Conservation (phyloP, 805 yeast genomes). For the Kazachstania africana region DNA sequence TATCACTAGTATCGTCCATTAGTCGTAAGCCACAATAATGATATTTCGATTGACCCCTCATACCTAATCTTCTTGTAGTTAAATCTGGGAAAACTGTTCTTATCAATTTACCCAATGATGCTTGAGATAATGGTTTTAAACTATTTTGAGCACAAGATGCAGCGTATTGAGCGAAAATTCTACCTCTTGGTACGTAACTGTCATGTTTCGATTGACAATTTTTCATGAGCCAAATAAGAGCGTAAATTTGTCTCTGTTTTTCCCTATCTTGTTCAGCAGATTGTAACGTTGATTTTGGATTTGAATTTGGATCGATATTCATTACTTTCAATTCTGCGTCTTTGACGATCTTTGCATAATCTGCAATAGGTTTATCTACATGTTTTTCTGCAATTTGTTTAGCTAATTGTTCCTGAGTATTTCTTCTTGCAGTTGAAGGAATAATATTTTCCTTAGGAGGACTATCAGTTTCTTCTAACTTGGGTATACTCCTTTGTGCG, state of each 20-base stretch:
- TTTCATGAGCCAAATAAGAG: constrained; percentile 67
- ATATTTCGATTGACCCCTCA: constrained; percentile 71
- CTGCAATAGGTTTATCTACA: constrained; percentile 29
- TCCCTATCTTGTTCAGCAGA: constrained; percentile 33
- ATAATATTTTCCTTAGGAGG: neutral
- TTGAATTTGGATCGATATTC: constrained; percentile 21
- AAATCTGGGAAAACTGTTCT: constrained; percentile 52
- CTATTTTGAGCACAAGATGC: constrained; percentile 42
- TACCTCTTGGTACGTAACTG: constrained; percentile 51
- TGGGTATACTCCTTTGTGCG: neutral
- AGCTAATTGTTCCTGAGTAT: constrained; percentile 19
- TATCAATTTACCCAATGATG: constrained; percentile 68
- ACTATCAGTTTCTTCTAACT: constrained; percentile 1
- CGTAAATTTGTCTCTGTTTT: constrained; percentile 64
- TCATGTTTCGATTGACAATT: constrained; percentile 41
- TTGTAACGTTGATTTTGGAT: constrained; percentile 20
- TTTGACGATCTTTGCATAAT: constrained; percentile 35
- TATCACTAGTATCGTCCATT: constrained; percentile 8
- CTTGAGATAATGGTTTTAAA: constrained; percentile 56
- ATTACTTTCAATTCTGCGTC: constrained; percentile 29
- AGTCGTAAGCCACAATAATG: constrained; percentile 70
- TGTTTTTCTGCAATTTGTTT: constrained; percentile 20
- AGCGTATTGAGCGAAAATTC: constrained; percentile 58
- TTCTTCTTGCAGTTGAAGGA: constrained; percentile 4
- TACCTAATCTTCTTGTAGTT: constrained; percentile 69